Conservation (phyloP, 164 flowering plant genomes). For the Vitis riparia region DNA sequence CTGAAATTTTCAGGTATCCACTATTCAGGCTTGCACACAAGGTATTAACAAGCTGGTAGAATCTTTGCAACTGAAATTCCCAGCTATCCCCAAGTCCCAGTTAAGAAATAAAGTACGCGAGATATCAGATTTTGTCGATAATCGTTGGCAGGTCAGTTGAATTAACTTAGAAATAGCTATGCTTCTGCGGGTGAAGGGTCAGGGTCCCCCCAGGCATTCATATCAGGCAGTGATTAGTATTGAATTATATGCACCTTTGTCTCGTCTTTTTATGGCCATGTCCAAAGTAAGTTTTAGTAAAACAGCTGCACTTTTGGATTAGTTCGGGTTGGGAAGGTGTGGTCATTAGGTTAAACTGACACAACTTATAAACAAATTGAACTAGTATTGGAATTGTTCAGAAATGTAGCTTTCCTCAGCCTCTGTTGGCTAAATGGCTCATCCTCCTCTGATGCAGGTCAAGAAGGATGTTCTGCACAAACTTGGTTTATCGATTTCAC, state of each 20-base stretch:
- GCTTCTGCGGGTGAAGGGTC: too few relatives aligned
- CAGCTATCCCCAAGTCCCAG: conserved; percentile 54
- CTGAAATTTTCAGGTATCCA: conserved; percentile 48
- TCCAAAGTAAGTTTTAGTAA: too few relatives aligned
- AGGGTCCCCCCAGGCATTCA: too few relatives aligned
- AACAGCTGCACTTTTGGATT: too few relatives aligned
- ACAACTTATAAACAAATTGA: too few relatives aligned
- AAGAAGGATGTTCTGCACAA: conserved; percentile 70
- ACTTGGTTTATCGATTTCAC: conserved; percentile 59
- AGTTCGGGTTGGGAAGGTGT: too few relatives aligned
- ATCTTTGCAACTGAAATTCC: conserved; percentile 61
- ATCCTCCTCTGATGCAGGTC: conserved; percentile 48
- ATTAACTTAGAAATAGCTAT: too few relatives aligned
- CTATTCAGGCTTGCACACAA: conserved; percentile 52
- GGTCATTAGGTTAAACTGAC: too few relatives aligned
- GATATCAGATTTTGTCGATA: conserved; percentile 73
- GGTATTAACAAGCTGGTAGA: conserved; percentile 67
- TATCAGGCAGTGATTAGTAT: too few relatives aligned
- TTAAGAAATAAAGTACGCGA: conserved; percentile 76
- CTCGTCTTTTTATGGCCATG: too few relatives aligned
- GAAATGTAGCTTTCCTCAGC: neutral
- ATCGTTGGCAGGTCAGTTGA: conserved; percentile 67
- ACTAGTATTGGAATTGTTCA: neutral
- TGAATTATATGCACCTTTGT: too few relatives aligned
- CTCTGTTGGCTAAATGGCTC: neutral